Base-by-base conservation (phyloP, 352 stramenopile species). In the Phytophthora multivora region DNA sequence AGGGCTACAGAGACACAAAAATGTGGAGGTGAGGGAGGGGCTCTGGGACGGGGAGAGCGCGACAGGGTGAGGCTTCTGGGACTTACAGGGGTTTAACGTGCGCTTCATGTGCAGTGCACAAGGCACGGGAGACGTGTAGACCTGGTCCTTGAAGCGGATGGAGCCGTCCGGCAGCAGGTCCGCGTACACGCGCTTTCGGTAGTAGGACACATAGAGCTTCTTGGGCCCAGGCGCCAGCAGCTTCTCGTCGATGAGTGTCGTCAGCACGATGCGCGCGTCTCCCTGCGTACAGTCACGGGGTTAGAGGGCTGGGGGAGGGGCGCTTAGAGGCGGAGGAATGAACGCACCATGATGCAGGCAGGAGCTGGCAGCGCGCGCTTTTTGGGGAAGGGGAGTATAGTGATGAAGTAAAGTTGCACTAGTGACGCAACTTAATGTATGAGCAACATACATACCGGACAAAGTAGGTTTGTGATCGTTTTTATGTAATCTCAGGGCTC, bases 191-290 rank as follows among this genome's bases (percentile, higher is more conserved):
- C 81, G 80, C 56, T 89, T 88, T 40, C 83, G 83, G 61, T 93
- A 93, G 69, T 93, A 93, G 31, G 79, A 91, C 66, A 93, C 78
- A 53, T 85, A 93, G 41, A 93, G 76, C 59, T 86, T 88, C 73
- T 89, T 89, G 48, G 65, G 41, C 9, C 83, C 83, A 38, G 79
- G 71, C 15, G 62, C 26, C 51, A 93, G 75, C 33, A 91, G 71
- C 41, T 88, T 90, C 67, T 91, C 76, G 48, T 81, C 68, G 46
- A 93, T 91, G 42, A 90, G 77, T 36, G 78, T 79, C 48, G 72
- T 73, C 51, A 90, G 55, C 42, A 90, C 77, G 9, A 81, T 69
- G 63, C 81, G 81, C 28, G 79, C 81, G 64, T 90, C 81, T 65
- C 72, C 81, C 81, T 90, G 35, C n/a, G 30, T 31, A 31, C 16